These are phyloP conservation scores for Aeschynomene evenia DNA, from an alignment of 306 rosid genomes.

Conservation along the genomic window DNA sequence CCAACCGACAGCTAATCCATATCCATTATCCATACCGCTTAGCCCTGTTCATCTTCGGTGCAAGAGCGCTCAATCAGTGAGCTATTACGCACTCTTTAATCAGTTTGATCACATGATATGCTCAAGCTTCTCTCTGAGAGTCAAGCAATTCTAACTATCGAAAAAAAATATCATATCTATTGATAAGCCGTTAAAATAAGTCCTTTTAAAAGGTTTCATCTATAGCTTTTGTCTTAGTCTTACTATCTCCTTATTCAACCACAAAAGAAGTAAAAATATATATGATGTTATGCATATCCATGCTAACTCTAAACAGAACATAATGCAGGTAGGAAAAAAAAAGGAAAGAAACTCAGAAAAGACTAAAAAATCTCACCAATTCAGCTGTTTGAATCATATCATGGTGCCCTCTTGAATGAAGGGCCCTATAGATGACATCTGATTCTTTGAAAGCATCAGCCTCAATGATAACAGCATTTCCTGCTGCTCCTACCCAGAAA, in stretches of 20 bases:
- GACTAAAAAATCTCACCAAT: slow-evolving; percentile 52
- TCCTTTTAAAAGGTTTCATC: too few relatives aligned
- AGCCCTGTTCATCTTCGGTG: neutral
- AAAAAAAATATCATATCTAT: too few relatives aligned
- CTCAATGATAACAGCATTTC: slow-evolving; percentile 84
- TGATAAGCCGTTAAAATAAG: too few relatives aligned
- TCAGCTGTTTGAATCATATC: slow-evolving; percentile 96
- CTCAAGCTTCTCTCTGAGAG: too few relatives aligned
- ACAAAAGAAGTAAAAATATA: neutral
- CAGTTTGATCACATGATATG: too few relatives aligned
- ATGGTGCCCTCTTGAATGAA: slow-evolving; percentile 79
- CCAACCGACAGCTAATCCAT: too few relatives aligned
- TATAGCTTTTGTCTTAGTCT: too few relatives aligned
- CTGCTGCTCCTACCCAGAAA: slow-evolving; percentile 89
- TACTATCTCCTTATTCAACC: too few relatives aligned
- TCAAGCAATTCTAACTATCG: too few relatives aligned
- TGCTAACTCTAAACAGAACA: neutral
- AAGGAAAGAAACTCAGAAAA: neutral
- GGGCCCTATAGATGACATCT: slow-evolving; percentile 90
- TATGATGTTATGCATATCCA: neutral
- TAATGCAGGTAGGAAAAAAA: neutral
- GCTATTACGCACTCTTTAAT: neutral
- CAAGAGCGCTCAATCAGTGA: neutral
- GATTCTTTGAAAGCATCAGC: slow-evolving; percentile 98
- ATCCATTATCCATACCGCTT: neutral